Percentiles rank a stretch among this genome's conserved stretches.
phyloP scores from a whole-genome alignment of 805 yeast species.

The Candida stauntonica region DNA sequence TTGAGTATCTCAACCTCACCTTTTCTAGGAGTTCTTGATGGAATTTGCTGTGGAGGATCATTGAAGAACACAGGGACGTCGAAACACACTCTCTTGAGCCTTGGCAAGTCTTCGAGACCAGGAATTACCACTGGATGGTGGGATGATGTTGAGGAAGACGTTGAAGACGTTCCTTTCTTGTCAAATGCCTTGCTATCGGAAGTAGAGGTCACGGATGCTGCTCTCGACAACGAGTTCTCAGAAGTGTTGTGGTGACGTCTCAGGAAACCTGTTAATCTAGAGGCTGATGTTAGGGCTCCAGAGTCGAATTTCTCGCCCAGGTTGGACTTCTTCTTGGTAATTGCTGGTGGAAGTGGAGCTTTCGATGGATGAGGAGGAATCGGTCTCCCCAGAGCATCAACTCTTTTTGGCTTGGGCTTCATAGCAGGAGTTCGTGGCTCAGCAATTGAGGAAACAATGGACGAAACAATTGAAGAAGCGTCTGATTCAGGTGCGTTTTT shows the following conservation, averaged over 20 bases:
- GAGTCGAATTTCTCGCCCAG: constrained; percentile 1
- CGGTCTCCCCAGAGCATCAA: constrained; percentile 40
- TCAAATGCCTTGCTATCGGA: not conserved
- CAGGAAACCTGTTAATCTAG: constrained; percentile 13
- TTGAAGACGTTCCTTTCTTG: not conserved
- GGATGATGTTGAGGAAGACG: not conserved
- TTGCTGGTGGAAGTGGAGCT: constrained; percentile 47
- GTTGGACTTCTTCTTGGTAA: constrained; percentile 25
- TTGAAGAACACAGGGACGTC: constrained; percentile 68
- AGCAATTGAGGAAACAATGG: constrained; percentile 9
- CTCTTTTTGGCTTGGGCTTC: constrained; percentile 13
- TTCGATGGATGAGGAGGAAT: constrained; percentile 48
- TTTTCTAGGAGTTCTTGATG: constrained; percentile 74
- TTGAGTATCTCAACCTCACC: constrained; percentile 72
- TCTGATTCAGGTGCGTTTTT: too few relatives aligned
- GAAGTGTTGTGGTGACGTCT: constrained; percentile 10
- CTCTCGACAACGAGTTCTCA: constrained; percentile 9
- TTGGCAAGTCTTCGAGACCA: constrained; percentile 37
- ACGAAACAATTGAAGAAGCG: too few relatives aligned
- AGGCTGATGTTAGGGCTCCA: constrained; percentile 3
- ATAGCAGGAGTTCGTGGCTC: not conserved
- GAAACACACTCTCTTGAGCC: constrained; percentile 65
- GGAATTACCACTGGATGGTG: constrained; percentile 29
- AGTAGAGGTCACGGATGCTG: constrained; percentile 4
- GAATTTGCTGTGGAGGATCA: constrained; percentile 95